Evolutionary conservation across 257 asterid species (phyloP).

Genomic region (Solanum paucissectum): DNA sequence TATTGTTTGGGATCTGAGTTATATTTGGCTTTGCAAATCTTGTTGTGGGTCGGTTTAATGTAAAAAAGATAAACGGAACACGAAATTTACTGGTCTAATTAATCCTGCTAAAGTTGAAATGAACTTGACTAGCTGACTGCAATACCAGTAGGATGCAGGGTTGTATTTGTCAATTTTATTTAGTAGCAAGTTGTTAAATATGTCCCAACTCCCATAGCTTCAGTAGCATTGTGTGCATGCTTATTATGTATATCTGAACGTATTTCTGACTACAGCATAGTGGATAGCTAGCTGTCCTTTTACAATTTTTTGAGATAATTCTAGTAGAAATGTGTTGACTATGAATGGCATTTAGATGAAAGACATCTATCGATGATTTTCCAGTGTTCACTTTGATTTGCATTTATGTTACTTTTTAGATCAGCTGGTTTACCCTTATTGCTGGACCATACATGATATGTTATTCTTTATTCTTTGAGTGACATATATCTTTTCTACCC

Average conservation of each 20-base stretch:
- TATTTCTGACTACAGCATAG: neutral
- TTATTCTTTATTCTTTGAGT: neutral
- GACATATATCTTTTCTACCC: neutral
- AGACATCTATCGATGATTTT: neutral
- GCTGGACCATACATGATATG: neutral
- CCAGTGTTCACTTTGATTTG: neutral
- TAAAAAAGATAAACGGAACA: neutral
- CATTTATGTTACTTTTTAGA: neutral
- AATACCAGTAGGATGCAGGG: neutral
- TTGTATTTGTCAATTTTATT: neutral
- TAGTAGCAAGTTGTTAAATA: neutral
- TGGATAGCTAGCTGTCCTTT: neutral
- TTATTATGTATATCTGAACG: neutral
- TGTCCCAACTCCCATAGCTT: neutral
- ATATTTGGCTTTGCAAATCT: neutral
- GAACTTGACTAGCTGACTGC: neutral
- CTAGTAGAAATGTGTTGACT: neutral
- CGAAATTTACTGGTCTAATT: neutral
- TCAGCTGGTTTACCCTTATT: neutral
- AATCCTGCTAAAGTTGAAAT: neutral
- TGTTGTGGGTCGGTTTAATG: neutral
- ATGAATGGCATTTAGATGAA: neutral
- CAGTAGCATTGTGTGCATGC: neutral
- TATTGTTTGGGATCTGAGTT: neutral
- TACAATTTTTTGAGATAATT: neutral